These are phyloP conservation scores for Willaertia magna DNA, from an alignment of 208 protist genomes.

Conservation along the genomic window DNA sequence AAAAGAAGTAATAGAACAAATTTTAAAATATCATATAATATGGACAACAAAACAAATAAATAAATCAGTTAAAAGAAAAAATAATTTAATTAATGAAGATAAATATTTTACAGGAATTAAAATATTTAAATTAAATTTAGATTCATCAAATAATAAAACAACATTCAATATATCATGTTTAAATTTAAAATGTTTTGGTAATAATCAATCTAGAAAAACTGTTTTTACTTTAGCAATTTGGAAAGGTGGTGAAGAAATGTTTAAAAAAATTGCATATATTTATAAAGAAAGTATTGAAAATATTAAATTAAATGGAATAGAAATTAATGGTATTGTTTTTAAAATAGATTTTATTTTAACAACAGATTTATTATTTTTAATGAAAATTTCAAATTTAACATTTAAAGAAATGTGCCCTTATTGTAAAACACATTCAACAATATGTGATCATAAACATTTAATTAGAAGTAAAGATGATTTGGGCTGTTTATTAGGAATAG, in stretches of 20 bases:
- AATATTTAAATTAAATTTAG: not conserved
- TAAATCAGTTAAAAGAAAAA: too few species aligned
- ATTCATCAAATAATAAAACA: not conserved
- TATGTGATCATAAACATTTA: not conserved
- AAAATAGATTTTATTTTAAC: not conserved
- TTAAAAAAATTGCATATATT: not conserved
- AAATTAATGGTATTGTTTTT: not conserved
- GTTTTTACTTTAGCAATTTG: not conserved
- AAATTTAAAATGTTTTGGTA: not conserved
- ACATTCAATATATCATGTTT: not conserved
- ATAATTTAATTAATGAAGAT: too few species aligned
- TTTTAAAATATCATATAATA: too few species aligned
- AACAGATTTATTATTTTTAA: not conserved
- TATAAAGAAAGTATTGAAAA: not conserved
- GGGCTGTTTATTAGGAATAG: not conserved
- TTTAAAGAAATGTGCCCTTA: not conserved
- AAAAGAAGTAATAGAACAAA: too few species aligned
- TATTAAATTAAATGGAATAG: not conserved
- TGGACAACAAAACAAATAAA: too few species aligned
- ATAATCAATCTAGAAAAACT: not conserved
- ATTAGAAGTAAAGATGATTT: not conserved
- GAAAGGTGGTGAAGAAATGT: not conserved
- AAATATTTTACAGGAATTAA: too few species aligned
- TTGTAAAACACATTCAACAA: not conserved
- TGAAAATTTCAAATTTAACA: not conserved